These are phyloP conservation scores for Myriosclerotinia duriaeana DNA, from an alignment of 2,329 filamentous ascomycete species.

Conservation along the genomic window DNA sequence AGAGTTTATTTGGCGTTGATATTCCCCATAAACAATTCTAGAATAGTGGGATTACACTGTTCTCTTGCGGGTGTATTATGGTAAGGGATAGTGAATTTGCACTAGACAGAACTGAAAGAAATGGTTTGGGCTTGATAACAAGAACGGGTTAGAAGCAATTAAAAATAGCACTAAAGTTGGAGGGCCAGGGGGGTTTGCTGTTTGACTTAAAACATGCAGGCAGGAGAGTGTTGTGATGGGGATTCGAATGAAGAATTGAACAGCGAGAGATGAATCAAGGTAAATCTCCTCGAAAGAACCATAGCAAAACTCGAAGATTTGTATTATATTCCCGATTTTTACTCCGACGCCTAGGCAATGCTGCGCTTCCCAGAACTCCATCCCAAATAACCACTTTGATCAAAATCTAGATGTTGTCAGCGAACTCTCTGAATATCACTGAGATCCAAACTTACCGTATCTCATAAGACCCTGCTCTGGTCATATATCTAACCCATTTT, in stretches of 20 bases:
- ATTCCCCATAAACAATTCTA: neutral
- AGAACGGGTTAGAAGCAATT: neutral
- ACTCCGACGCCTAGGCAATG: slow-evolving; percentile 24
- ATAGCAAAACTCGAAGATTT: slow-evolving; percentile 20
- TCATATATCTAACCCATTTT: slow-evolving; percentile 99
- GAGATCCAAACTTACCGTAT: slow-evolving; percentile 65
- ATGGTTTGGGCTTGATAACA: neutral
- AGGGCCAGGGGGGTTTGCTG: neutral
- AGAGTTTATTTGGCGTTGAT: neutral
- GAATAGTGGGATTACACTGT: neutral
- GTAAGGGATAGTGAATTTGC: neutral
- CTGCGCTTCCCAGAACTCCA: slow-evolving; percentile 24
- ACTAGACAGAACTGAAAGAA: neutral
- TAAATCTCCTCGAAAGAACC: neutral
- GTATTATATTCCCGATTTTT: slow-evolving; percentile 22
- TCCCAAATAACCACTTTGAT: slow-evolving; percentile 5
- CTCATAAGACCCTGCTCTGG: slow-evolving; percentile 93
- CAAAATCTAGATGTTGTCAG: slow-evolving; percentile 29
- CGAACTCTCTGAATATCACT: neutral
- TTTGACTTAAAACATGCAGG: neutral
- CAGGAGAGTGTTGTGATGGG: neutral
- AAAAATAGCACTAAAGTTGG: neutral
- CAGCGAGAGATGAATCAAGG: neutral
- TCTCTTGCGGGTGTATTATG: neutral
- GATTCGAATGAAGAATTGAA: neutral